Percentiles rank a stretch among this genome's conserved stretches.
Conservation (phyloP, 2,329 filamentous ascomycete species). For the Westerdykella aurantiaca region DNA sequence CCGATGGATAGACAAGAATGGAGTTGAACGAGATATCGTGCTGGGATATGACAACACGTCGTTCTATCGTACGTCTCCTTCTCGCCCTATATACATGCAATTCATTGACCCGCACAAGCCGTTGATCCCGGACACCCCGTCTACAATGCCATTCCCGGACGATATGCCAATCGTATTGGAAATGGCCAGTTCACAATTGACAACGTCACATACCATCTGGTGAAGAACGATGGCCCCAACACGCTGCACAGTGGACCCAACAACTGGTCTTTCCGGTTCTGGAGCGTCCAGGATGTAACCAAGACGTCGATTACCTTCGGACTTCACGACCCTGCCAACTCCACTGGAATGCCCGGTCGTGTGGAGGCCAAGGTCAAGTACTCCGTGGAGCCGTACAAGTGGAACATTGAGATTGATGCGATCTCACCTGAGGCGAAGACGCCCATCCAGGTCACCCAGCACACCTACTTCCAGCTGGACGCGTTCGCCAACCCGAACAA, state of each 20-base stretch:
- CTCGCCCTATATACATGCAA: background rate
- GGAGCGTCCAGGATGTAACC: constrained; percentile 24
- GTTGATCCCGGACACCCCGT: constrained; percentile 32
- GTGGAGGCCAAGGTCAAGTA: constrained; percentile 29
- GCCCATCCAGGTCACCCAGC: constrained; percentile 31
- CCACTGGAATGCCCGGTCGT: constrained; percentile 27
- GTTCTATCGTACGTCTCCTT: constrained; percentile 25
- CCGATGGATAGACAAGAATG: constrained; percentile 20
- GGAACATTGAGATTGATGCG: constrained; percentile 30
- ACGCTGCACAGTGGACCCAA: constrained; percentile 31
- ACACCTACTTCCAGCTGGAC: constrained; percentile 35
- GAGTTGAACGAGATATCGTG: constrained; percentile 27
- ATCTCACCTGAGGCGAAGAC: constrained; percentile 23
- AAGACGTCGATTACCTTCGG: constrained; percentile 28
- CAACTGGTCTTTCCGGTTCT: constrained; percentile 29
- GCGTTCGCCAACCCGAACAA: constrained; percentile 28
- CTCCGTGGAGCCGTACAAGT: constrained; percentile 28
- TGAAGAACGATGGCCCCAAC: constrained; percentile 30
- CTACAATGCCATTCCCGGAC: constrained; percentile 31
- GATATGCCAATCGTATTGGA: constrained; percentile 32
- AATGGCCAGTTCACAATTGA: constrained; percentile 27
- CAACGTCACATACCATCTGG: constrained; percentile 21
- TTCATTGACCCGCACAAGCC: constrained; percentile 16
- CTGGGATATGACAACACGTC: constrained; percentile 32
- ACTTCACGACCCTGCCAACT: constrained; percentile 26